Evolutionary conservation across 768 basidiomycete species (phyloP), one percentile per base, ranked within the genome.

Genomic region (Suillus hirtellus): DNA sequence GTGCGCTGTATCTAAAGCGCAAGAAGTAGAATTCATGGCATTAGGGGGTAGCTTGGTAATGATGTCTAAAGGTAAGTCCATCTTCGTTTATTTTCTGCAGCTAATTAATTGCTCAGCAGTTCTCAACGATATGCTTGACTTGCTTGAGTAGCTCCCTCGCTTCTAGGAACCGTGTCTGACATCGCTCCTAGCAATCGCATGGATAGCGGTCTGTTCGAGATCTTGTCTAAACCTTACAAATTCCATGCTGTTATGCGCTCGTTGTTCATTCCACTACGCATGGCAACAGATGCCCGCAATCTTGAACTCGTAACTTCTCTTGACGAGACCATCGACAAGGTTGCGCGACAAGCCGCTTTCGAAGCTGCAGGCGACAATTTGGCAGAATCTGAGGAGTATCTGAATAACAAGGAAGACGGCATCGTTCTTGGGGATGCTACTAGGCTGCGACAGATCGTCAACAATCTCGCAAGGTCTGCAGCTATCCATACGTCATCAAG

Each of bases 21-120:
- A 95, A 70, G 88, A 90, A 65, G 87, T 96, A 62, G 95, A 97
- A 78, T 95, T 95, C 71, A 88, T 87, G 69, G 95, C 92, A 7
- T 81, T 95, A 19, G 86, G 87, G 68, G 90, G 90, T 2, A 90
- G 89, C 69, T 76, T 95, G 58, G 88, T 85, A 62, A 92, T 93
- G 89, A 95, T 95, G 95, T 87, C 88, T 43, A 92, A 93, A 81
- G 90, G 89, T 84, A 44, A 44, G 78, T 19, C 15, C 24, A 40
- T 50, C 47, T 21, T 66, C 15, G 44, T 60, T 46, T 50, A 50
- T 31, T 64, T 21, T 59, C 62, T 52, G 19, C 4, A 12, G 21
- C 37, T 52, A 14, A 52, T 58, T 63, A 21, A 71, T 50, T 65
- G 60, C 37, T n/a, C 63, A 19, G 42, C 65, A 88, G 89, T 91